phyloP scores from a whole-genome alignment of 108 stramenopile species.

The Cyclotella cryptica region DNA sequence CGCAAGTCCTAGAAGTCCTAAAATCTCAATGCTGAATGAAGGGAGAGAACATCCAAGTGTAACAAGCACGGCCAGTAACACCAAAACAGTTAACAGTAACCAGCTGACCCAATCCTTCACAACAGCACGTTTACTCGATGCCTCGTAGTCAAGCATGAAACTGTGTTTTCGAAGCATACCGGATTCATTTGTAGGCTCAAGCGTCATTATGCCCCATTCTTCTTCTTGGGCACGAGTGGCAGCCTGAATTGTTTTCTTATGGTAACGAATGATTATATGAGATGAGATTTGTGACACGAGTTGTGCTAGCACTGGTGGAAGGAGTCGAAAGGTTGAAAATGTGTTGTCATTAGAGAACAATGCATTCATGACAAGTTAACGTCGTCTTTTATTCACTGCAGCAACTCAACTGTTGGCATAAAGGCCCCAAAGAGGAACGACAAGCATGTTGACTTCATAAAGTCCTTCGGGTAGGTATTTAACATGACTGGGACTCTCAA shows the following conservation, averaged over 20 bases:
- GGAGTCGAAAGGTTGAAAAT: too few relatives aligned
- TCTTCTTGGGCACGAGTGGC: constrained; percentile 1
- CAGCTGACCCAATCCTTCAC: constrained; percentile 43
- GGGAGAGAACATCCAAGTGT: constrained; percentile 63
- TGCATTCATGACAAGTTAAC: too few relatives aligned
- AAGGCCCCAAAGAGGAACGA: constrained; percentile 79
- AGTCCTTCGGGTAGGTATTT: constrained; percentile 66
- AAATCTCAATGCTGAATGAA: constrained; percentile 65
- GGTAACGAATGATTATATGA: constrained; percentile 81
- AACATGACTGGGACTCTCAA: constrained; percentile 59
- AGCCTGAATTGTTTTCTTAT: constrained; percentile 56
- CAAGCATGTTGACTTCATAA: constrained; percentile 72
- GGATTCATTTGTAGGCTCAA: neutral
- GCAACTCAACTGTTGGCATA: constrained; percentile 63
- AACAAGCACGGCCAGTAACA: constrained; percentile 44
- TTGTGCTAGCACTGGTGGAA: constrained; percentile 62
- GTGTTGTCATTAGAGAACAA: too few relatives aligned
- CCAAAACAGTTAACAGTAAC: constrained; percentile 22
- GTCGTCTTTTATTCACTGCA: too few relatives aligned
- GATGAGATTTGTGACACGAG: constrained; percentile 73
- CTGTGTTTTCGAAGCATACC: constrained; percentile 20
- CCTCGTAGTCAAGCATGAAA: constrained; percentile 43
- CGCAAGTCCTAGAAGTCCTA: constrained; percentile 74
- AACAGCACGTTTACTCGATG: constrained; percentile 35
- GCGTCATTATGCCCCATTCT: constrained; percentile 22